Evolutionary conservation across 83 land plant species (phyloP), one percentile per base, ranked within the genome.

Genomic region (Picea engelmannii): DNA sequence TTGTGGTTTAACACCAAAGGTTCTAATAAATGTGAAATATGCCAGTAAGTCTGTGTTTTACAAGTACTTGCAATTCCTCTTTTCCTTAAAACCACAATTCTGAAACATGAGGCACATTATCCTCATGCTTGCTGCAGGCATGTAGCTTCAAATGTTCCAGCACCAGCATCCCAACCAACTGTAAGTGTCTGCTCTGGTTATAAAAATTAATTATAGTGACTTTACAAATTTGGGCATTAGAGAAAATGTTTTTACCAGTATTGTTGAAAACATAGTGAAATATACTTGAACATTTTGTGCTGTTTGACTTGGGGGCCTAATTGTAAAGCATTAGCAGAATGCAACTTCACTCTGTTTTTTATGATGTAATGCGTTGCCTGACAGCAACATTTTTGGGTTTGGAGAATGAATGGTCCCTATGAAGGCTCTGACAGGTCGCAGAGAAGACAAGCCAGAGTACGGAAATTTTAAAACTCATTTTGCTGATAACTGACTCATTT

Each of bases 11-110:
- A 84, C 38, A 94, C 94, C 66, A 92, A 88, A 86, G 99, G 97
- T 7, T 89, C 99, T 76, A 96, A 96, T 83, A 92, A 87, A 81
- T 96, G 99, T 79, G 99, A 96, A 86, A 93, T 96, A 79, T 96
- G 99, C 94, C 95, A 93, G 98, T 96, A 87, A 81, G 95, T 87
- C 58, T 35, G 49, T 27, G 77, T 15, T 74, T 81, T 69, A 13
- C n/a, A 24, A 78, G 18, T 40, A 81, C 15, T 18, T 35, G 15
- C 40, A 17, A n/a, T 76, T 31, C 23, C 35, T 23, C 8, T 20
- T 47, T 82, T 64, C 16, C 8, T 80, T 63, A 12, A 25, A 63
- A 64, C 74, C 35, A 70, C 31, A 13, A 55, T 7, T 81, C 58
- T 79, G 27, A 21, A 27, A 25, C 81, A 25, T 66, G 42, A 11